Percentiles rank a stretch among this genome's conserved stretches.
These are phyloP conservation scores for Pulveroboletus frians DNA, from an alignment of 768 basidiomycete species.

Conservation along the genomic window DNA sequence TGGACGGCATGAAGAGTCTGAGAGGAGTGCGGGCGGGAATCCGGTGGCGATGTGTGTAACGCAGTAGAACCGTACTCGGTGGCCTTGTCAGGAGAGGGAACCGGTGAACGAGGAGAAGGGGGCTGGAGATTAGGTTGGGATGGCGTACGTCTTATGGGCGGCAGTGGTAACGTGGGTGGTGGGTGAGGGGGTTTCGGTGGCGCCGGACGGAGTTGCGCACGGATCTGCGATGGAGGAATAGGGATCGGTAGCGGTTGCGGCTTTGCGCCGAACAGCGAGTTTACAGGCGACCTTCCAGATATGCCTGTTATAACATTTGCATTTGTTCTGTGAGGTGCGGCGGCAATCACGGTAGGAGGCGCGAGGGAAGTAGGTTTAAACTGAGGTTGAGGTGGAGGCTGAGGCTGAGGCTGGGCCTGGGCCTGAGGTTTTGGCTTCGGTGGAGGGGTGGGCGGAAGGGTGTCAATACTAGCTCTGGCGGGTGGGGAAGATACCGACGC, in stretches of 20 bases:
- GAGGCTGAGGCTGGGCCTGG: conserved; percentile 5
- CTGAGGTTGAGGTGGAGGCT: not conserved
- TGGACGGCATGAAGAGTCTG: conserved; percentile 15
- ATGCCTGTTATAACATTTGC: conserved; percentile 17
- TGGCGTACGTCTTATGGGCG: conserved; percentile 15
- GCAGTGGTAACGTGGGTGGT: conserved; percentile 20
- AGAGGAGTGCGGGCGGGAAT: conserved; percentile 17
- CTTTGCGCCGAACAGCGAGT: conserved; percentile 19
- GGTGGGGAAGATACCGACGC: not conserved
- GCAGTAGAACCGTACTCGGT: not conserved
- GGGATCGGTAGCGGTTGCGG: conserved; percentile 26
- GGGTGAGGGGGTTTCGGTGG: conserved; percentile 20
- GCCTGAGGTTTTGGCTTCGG: conserved; percentile 19
- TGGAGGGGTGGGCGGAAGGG: conserved; percentile 18
- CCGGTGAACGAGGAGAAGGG: conserved; percentile 4
- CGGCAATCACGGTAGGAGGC: conserved; percentile 3
- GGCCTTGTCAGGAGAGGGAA: conserved; percentile 3
- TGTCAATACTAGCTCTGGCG: conserved; percentile 11
- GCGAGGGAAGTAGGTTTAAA: conserved; percentile 12
- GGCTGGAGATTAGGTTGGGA: conserved; percentile 14
- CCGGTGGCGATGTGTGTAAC: not conserved
- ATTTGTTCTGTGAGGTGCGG: conserved; percentile 15
- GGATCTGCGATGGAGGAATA: conserved; percentile 25
- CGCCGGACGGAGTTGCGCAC: conserved; percentile 26
- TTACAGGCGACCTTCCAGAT: conserved; percentile 23